phyloP scores from a whole-genome alignment of 73 alveolate species.

The Tetrahymena borealis region DNA sequence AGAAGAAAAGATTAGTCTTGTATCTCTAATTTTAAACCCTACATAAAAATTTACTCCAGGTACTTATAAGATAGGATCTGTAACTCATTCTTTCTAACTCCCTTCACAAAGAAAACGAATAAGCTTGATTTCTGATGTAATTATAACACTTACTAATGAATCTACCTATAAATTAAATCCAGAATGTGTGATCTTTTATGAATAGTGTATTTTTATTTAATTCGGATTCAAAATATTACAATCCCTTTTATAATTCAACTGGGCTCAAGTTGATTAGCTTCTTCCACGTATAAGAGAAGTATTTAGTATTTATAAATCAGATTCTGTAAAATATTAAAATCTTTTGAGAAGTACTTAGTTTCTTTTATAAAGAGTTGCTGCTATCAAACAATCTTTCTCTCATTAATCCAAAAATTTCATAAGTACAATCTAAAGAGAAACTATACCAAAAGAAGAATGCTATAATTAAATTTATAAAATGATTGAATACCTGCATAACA shows the following conservation, averaged over 20 bases:
- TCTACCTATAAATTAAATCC: background rate
- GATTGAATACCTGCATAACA: background rate
- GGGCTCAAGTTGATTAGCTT: background rate
- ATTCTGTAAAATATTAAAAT: background rate
- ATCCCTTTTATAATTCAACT: background rate
- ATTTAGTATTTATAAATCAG: background rate
- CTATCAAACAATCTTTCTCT: background rate
- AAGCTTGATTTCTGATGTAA: background rate
- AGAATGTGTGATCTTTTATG: background rate
- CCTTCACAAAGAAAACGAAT: background rate
- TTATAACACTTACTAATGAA: background rate
- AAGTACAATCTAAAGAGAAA: background rate
- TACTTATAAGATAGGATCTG: background rate
- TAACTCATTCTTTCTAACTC: background rate
- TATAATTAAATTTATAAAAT: background rate
- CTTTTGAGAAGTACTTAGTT: background rate
- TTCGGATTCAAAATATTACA: background rate
- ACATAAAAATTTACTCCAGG: background rate
- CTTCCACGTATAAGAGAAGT: background rate
- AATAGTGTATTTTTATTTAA: background rate
- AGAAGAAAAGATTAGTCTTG: background rate
- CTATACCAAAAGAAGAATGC: background rate
- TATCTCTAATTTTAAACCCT: background rate
- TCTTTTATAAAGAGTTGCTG: background rate
- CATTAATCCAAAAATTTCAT: background rate